Conservation (phyloP, 352 stramenopile species). For the Phytophthora melonis region DNA sequence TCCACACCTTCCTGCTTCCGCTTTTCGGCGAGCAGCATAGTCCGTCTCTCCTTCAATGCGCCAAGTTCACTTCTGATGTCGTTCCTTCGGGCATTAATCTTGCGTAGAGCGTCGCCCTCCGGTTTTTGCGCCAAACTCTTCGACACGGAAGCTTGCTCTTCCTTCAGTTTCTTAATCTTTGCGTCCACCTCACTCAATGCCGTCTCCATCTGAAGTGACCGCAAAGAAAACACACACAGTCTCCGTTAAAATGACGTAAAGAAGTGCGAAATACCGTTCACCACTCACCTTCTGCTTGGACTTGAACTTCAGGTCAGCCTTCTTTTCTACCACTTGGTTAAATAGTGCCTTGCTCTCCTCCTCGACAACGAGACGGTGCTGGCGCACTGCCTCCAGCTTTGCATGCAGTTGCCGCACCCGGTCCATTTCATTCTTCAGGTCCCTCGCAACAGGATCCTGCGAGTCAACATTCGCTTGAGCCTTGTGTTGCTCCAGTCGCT, state of each 20-base stretch:
- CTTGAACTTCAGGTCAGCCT: slow-evolving; percentile 90
- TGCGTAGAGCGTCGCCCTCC: slow-evolving; percentile 80
- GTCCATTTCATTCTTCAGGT: slow-evolving; percentile 88
- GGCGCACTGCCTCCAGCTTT: slow-evolving; percentile 86
- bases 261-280: not conserved
- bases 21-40: slow-evolving; percentile 81
- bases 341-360: slow-evolving; percentile 92
- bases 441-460: slow-evolving; percentile 81
- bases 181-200: slow-evolving; percentile 84
- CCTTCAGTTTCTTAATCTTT: slow-evolving; percentile 85
- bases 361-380: slow-evolving; percentile 87
- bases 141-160: slow-evolving; percentile 80
- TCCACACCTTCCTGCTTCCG: slow-evolving; percentile 81
- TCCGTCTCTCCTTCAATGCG: slow-evolving; percentile 83
- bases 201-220: slow-evolving; percentile 65
- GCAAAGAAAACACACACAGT: slow-evolving; percentile 1
- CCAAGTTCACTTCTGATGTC: slow-evolving; percentile 88
- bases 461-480: slow-evolving; percentile 75
- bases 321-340: slow-evolving; percentile 91
- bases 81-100: slow-evolving; percentile 85
- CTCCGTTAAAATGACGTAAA: not conserved
- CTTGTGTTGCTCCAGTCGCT: slow-evolving; percentile 84
- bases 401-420: slow-evolving; percentile 85
- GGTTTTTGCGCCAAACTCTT: slow-evolving; percentile 81
- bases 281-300: slow-evolving; percentile 84